Evolutionary conservation across 2,329 filamentous ascomycete genomes (phyloP).

Genomic region (Aspergillus novoparasiticus): DNA sequence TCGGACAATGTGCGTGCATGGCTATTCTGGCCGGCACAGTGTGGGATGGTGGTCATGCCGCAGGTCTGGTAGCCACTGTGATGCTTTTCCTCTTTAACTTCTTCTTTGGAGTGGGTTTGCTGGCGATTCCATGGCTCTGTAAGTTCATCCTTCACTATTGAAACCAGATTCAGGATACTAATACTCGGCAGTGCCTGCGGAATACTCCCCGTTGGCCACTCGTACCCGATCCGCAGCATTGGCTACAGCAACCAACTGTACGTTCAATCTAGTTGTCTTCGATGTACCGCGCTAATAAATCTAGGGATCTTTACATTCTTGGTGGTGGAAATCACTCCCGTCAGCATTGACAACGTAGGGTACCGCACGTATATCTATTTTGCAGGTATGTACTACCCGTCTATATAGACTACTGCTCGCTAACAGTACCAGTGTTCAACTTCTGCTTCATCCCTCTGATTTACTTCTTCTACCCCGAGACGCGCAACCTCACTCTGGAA

Average conservation of each 20-base stretch:
- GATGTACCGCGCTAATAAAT: conserved; percentile 10
- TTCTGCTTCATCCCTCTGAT: conserved; percentile 53
- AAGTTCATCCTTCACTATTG: conserved; percentile 19
- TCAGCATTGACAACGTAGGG: conserved; percentile 43
- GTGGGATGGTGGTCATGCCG: conserved; percentile 38
- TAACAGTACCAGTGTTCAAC: conserved; percentile 41
- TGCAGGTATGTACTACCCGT: conserved; percentile 25
- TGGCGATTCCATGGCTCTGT: conserved; percentile 49
- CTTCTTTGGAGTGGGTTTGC: conserved; percentile 53
- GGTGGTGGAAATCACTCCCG: conserved; percentile 49
- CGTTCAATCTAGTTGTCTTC: background rate
- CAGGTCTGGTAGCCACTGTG: conserved; percentile 47
- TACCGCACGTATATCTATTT: conserved; percentile 50
- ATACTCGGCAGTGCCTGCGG: conserved; percentile 40
- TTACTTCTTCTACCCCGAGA: conserved; percentile 45
- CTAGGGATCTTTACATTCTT: conserved; percentile 51
- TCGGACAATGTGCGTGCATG: conserved; percentile 55
- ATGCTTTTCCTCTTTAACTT: conserved; percentile 60
- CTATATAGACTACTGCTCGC: background rate
- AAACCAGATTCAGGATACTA: conserved; percentile 23
- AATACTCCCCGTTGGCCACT: conserved; percentile 51
- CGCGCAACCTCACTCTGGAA: conserved; percentile 34
- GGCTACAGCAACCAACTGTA: conserved; percentile 53
- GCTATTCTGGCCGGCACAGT: conserved; percentile 50
- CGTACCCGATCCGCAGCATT: conserved; percentile 53